phyloP scores from a whole-genome alignment of 2,329 filamentous ascomycete species.

The Alternaria arbusti region DNA sequence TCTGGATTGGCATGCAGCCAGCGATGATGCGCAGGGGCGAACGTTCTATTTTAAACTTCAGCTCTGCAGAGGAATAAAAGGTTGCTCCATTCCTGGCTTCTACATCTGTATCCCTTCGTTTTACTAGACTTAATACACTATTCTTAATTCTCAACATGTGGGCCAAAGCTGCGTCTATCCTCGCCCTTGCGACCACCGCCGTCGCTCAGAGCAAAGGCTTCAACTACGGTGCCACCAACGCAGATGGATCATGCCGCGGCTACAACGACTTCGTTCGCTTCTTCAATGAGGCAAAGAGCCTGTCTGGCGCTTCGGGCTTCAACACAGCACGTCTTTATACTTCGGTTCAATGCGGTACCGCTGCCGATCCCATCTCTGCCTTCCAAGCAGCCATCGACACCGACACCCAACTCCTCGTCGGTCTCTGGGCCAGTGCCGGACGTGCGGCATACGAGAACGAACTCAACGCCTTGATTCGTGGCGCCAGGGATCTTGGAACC shows the following conservation, averaged over 20 bases:
- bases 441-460: conserved; percentile 71
- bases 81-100: neutral
- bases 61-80: neutral
- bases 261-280: conserved; percentile 72
- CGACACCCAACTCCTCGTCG: conserved; percentile 77
- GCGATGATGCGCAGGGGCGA: conserved; percentile 17
- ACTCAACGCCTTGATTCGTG: conserved; percentile 70
- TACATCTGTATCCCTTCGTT: neutral
- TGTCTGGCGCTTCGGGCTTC: conserved; percentile 70
- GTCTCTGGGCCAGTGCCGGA: conserved; percentile 79
- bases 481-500: conserved; percentile 71
- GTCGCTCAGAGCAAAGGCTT: conserved; percentile 60
- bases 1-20: conserved; percentile 15
- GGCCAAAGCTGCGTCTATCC: conserved; percentile 15
- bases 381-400: conserved; percentile 77
- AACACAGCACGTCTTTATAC: conserved; percentile 74
- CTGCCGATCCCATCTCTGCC: conserved; percentile 51
- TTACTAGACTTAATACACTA: neutral
- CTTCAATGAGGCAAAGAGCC: conserved; percentile 68
- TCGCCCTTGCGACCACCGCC: conserved; percentile 30
- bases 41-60: neutral
- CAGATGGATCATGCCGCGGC: conserved; percentile 63
- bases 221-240: conserved; percentile 72
- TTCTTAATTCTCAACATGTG: conserved; percentile 14
- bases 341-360: conserved; percentile 71